Evolutionary conservation across 225 moss, liverwort and hornwort genomes (phyloP), one percentile per base, ranked within the genome.

Genomic region (Climacium dendroides): DNA sequence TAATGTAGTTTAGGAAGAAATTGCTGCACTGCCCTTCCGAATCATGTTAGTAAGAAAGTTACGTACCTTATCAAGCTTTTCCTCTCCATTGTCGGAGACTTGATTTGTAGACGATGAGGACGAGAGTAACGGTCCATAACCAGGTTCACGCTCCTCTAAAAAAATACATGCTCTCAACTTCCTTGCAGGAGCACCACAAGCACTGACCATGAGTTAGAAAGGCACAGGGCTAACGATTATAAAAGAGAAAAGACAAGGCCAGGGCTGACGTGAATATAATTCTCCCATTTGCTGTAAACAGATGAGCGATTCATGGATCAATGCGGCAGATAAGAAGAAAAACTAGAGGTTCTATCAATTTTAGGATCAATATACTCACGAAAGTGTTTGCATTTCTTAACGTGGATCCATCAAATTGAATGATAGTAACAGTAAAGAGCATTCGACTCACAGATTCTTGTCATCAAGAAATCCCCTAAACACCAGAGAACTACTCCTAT

Each of bases 161-260:
- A 85, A 69, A 73, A 70, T 80, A 80, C 87, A 85, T 90, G 88
- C 90, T 88, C 91, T 93, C 89, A 91, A 89, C 91, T 93, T 93
- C 90, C 93, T 93, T 93, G 91, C 93, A 90, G 88, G 74, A 91
- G 82, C 91, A 93, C 86, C 85, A 88, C 85, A 78, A 86, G 88
- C 87, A 85, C 83, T 83, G 63, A 87, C 67, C 70, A 85, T 74
- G 79, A 91, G 80, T 91, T 84, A 91, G 88, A 50, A 87, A 81
- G 71, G 80, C 48, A 82, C 78, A 78, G 61, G 80, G 58, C 22
- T n/a, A n/a, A n/a, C n/a, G 75, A 79, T 79, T 88, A 85, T 58
- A 57, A 10, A 19, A 83, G 41, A 65, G 34, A 15, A 87, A 70
- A 74, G 39, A 87, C 61, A 65, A 81, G 54, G 9, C 28, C 86